phyloP scores from a whole-genome alignment of 73 alveolate genomes.

The Blepharisma stoltei region DNA sequence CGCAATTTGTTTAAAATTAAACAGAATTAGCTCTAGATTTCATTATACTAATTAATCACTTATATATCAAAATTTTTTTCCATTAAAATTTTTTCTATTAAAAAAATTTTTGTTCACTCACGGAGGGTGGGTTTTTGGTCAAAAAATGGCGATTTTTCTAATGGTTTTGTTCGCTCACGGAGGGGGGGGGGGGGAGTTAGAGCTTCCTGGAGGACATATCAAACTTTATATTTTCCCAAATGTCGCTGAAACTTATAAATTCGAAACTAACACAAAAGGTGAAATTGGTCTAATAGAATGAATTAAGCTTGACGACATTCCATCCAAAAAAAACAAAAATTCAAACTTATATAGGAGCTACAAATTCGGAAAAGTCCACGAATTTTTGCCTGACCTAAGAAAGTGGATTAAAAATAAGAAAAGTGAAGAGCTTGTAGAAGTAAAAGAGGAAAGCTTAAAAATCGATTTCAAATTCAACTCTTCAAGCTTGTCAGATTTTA shows the following conservation, averaged over 20 bases:
- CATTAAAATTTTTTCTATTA: too few relatives aligned
- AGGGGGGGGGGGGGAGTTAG: too few relatives aligned
- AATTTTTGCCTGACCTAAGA: constrained; percentile 15
- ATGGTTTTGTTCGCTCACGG: too few relatives aligned
- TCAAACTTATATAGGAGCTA: constrained; percentile 20
- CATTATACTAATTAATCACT: too few relatives aligned
- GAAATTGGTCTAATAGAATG: constrained; percentile 60
- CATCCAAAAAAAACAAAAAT: constrained; percentile 15
- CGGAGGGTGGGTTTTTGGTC: too few relatives aligned
- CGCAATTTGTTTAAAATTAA: too few relatives aligned
- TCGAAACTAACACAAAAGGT: constrained; percentile 45
- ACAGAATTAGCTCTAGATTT: too few relatives aligned
- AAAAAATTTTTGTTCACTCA: too few relatives aligned
- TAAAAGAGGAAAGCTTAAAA: not conserved
- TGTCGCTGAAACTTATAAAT: constrained; percentile 42
- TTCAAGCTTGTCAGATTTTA: not conserved
- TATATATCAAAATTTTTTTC: too few relatives aligned
- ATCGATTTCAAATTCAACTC: not conserved
- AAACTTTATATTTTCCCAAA: constrained; percentile 45
- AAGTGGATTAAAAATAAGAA: constrained; percentile 13
- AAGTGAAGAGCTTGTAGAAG: not conserved
- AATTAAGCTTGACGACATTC: constrained; percentile 51
- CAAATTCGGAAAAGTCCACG: constrained; percentile 2
- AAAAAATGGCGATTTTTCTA: too few relatives aligned
- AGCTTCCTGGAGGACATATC: constrained; percentile 39